Base-by-base conservation (phyloP, 441 rosid genomes). In the Pelargonium myrrhifolium region DNA sequence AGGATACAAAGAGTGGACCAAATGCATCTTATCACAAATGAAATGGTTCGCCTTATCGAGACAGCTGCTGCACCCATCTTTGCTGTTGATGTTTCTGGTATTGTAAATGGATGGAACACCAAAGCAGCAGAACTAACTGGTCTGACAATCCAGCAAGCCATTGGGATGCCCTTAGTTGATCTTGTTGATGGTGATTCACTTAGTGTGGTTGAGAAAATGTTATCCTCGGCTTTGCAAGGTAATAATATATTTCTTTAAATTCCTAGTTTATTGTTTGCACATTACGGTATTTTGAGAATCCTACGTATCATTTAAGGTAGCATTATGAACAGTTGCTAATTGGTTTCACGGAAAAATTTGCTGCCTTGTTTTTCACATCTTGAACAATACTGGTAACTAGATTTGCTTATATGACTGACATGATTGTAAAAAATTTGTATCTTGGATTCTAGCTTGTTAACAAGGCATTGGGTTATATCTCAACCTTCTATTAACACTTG, bases 41-140 rank as follows among this genome's bases (percentile, higher is more conserved):
- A 91, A 78, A 91, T 91, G 88, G 93, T 91, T 67, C 93, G 86
- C 42, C 78, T 91, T 45, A 87, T 91, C 66, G 93, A 91, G 81
- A 85, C 96, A 18, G 97, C 96, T 37, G 85, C 81, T 66, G 96
- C 83, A 55, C 97, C 97, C 2, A 87, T 91, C 71, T 73, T 91
- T 60, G 92, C 96, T 10, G 88, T 87, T 68, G 93, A 91, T 82
- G 80, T 81, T 67, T 77, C 80, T 65, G 89, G 93, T 71, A 74
- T 63, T 66, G 67, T 91, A 67, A 91, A 87, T 40, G 96, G 96
- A 21, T 91, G 96, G 97, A 91, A 91, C 73, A 49, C 85, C 62
- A 91, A 89, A 81, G 87, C 80, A 43, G 88, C 87, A 22, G 96
- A 91, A 77, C 80, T 89, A 62, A 87, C 93, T 11, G 96, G 96